Evolutionary conservation across 345 rosid species (phyloP).

Genomic region (Acer yangbiense): DNA sequence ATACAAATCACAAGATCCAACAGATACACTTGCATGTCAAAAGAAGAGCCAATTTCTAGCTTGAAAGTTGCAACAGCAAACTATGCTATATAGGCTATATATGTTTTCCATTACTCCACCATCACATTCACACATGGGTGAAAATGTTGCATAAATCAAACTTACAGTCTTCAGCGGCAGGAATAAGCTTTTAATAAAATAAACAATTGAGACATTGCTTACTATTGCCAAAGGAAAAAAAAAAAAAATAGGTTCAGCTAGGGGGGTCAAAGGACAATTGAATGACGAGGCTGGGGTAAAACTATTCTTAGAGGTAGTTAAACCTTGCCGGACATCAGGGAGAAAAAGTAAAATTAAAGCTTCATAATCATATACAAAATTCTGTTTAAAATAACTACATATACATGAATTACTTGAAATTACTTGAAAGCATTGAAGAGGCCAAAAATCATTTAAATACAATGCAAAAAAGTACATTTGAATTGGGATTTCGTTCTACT

Average conservation of each 20-base stretch:
- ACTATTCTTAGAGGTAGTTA: neutral
- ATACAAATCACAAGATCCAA: neutral
- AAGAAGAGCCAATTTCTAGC: constrained; percentile 3
- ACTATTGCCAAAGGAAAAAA: neutral
- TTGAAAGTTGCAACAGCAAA: neutral
- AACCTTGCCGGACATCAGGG: neutral
- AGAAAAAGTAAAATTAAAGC: neutral
- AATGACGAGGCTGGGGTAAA: neutral
- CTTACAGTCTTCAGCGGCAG: neutral
- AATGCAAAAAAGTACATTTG: neutral
- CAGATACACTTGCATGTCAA: neutral
- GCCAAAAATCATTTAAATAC: neutral
- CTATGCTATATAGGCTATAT: neutral
- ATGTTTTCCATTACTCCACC: neutral
- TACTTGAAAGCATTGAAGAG: too few species aligned
- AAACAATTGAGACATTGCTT: neutral
- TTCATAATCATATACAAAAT: neutral
- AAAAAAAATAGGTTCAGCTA: neutral
- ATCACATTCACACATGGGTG: neutral
- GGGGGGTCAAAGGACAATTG: neutral
- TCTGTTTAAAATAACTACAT: too few species aligned
- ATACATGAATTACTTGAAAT: too few species aligned
- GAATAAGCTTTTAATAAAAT: neutral
- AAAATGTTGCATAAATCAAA: neutral
- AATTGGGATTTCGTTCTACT: too few species aligned